Base-by-base conservation (phyloP, 2,329 filamentous ascomycete species). In the Apiospora koreana region DNA sequence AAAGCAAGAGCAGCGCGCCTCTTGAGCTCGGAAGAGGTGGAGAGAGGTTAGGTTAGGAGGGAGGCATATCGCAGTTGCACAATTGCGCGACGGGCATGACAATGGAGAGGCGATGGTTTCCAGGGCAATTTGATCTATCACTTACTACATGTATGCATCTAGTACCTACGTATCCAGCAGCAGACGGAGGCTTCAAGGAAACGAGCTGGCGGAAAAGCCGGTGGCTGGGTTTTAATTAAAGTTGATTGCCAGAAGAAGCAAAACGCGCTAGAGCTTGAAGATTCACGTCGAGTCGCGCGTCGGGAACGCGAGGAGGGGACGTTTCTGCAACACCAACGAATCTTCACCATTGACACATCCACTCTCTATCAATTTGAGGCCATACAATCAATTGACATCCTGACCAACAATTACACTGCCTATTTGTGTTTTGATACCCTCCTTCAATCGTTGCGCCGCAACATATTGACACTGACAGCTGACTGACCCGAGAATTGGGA, bases 291-390 rank as follows among this genome's bases (percentile, higher is more conserved):
- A 31, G 50, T 62, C 28, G 31, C 54, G 54, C 31, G 54, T 62
- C 21, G 9, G 31, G 31, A 62, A 38, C 54, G 54, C 54, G 54
- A 21, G 50, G 28, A 18, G 8, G 18, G 28, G 9, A 35, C 28
- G 16, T 21, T n/a, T 62, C 50, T 62, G n/a, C 54, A 62, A 62
- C 54, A 62, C 54, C 54, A 62, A 31, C 54, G 31, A 62, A 62
- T 6, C 54, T n/a, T 62, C 54, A 62, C 31, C 54, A 38, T 2
- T 28, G 18, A 38, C 54, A 38, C 31, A 16, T 31, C 10, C 41
- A 43, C 14, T 14, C n/a, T 45, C 18, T 45, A n/a, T 50, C 23
- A 28, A 50, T 50, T 50, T 50, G 48, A 50, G 48, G 14, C 23
- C 12, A 7, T 50, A 28, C 48, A 50, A 50, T 14, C 23, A 50